These are phyloP conservation scores for Castanospermum australe DNA, from an alignment of 306 rosid genomes.

Conservation along the genomic window DNA sequence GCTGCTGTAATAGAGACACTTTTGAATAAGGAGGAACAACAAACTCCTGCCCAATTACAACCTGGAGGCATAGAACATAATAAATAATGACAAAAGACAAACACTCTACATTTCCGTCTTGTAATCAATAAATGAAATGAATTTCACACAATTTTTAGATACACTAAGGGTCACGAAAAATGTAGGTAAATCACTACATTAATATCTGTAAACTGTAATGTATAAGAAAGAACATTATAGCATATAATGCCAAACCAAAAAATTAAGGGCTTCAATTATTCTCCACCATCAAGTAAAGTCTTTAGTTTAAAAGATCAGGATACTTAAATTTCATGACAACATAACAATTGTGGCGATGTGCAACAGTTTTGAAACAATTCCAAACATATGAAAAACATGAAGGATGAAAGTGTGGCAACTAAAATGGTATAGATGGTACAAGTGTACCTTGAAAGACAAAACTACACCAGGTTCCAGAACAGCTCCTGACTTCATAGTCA, in stretches of 20 bases:
- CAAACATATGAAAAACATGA: conserved; percentile 13
- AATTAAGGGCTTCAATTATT: conserved; percentile 2
- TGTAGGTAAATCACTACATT: conserved; percentile 8
- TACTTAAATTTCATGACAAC: neutral
- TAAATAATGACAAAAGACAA: conserved; percentile 25
- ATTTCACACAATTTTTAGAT: conserved; percentile 11
- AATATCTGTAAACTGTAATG: neutral
- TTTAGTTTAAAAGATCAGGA: neutral
- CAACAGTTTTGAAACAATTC: conserved; percentile 3
- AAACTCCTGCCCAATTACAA: conserved; percentile 69
- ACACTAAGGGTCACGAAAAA: neutral
- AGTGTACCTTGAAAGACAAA: conserved; percentile 87
- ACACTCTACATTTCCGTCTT: neutral
- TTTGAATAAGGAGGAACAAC: conserved; percentile 80
- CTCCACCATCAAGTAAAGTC: conserved; percentile 16
- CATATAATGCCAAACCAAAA: neutral
- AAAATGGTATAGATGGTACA: conserved; percentile 3
- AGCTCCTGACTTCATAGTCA: conserved; percentile 70
- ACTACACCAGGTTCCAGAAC: conserved; percentile 83
- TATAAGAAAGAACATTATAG: neutral
- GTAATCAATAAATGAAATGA: neutral
- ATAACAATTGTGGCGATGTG: neutral
- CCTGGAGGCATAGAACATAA: conserved; percentile 57
- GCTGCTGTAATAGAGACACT: conserved; percentile 85
- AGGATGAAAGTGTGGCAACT: conserved; percentile 7